A percentile compares a stretch with the other conserved stretches of the same genome.
Evolutionary conservation across 768 basidiomycete species (phyloP).

Genomic region (Auricularia heimuer): DNA sequence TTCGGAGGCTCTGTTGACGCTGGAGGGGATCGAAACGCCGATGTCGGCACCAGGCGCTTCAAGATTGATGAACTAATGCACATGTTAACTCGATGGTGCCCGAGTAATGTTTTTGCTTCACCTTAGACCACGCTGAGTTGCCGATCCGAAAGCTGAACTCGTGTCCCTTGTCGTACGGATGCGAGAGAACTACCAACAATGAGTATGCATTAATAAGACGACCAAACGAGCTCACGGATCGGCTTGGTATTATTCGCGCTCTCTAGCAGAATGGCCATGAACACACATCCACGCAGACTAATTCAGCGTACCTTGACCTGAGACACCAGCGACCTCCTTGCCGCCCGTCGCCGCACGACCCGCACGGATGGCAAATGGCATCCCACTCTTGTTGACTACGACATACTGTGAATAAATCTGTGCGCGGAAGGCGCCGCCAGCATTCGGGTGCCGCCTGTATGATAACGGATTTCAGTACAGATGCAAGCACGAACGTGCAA

Average conservation of each 20-base stretch:
- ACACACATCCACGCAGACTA: not conserved
- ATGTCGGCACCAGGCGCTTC: constrained; percentile 86
- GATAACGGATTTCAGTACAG: no score
- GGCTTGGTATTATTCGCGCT: not conserved
- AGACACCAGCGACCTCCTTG: constrained; percentile 80
- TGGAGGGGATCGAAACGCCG: constrained; percentile 48
- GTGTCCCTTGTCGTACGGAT: constrained; percentile 67
- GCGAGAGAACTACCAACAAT: constrained; percentile 63
- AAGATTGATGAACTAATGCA: constrained; percentile 61
- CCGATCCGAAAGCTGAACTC: constrained; percentile 74
- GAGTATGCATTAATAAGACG: not conserved
- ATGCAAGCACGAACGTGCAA: not conserved
- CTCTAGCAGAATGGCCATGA: not conserved
- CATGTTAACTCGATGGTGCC: not conserved
- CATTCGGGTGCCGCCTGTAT: constrained; percentile 65
- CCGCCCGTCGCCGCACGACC: constrained; percentile 46
- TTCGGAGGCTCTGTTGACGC: constrained; percentile 51
- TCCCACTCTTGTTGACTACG: constrained; percentile 83
- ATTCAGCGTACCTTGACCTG: constrained; percentile 38
- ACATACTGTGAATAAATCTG: constrained; percentile 90
- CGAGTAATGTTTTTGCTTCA: constrained; percentile 17
- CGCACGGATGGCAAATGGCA: constrained; percentile 61
- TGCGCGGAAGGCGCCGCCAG: constrained; percentile 92
- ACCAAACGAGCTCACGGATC: constrained; percentile 10
- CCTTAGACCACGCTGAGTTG: constrained; percentile 86